Percentiles rank a stretch among this genome's conserved stretches.
Evolutionary conservation across 139 green algal genomes (phyloP).

Genomic region (Diplosphaera chodatii): DNA sequence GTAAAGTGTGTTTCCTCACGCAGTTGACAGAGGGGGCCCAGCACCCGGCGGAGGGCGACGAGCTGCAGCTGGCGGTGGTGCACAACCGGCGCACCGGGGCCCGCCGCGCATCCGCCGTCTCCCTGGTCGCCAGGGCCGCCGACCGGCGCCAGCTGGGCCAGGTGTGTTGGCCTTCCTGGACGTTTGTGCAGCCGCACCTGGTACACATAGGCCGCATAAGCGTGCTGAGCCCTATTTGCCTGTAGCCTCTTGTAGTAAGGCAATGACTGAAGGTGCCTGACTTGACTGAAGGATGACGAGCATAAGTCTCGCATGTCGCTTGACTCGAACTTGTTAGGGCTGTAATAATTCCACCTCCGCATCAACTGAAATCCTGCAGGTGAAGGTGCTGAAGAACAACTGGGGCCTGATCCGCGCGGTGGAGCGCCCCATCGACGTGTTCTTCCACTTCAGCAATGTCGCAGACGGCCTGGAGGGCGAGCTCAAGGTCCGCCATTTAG

Average conservation of each 20-base stretch:
- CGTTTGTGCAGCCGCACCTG: no score
- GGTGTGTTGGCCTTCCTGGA: constrained; percentile 6
- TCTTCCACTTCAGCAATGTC: constrained; percentile 43
- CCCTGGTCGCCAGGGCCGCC: constrained; percentile 13
- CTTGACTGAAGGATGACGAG: no score
- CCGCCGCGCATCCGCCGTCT: constrained; percentile 8
- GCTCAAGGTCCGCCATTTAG: no score
- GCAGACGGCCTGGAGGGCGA: not conserved
- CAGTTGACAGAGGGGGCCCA: not conserved
- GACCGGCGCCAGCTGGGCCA: constrained; percentile 12
- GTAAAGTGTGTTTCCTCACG: not conserved
- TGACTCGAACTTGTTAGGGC: no score
- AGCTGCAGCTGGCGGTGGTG: constrained; percentile 29
- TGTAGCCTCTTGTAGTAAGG: no score
- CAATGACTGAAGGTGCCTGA: no score
- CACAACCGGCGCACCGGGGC: constrained; percentile 1
- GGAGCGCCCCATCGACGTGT: constrained; percentile 35
- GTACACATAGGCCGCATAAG: no score
- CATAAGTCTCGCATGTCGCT: no score
- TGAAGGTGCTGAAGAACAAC: constrained; percentile 31
- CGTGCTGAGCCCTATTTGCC: no score
- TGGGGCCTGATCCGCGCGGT: constrained; percentile 44
- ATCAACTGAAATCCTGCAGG: constrained; percentile 2
- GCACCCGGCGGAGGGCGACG: constrained; percentile 11
- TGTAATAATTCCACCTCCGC: no score